A percentile compares a stretch with the other conserved stretches of the same genome.
phyloP scores from a whole-genome alignment of 192 early-diverging fungal species.

The Podila horticola region DNA sequence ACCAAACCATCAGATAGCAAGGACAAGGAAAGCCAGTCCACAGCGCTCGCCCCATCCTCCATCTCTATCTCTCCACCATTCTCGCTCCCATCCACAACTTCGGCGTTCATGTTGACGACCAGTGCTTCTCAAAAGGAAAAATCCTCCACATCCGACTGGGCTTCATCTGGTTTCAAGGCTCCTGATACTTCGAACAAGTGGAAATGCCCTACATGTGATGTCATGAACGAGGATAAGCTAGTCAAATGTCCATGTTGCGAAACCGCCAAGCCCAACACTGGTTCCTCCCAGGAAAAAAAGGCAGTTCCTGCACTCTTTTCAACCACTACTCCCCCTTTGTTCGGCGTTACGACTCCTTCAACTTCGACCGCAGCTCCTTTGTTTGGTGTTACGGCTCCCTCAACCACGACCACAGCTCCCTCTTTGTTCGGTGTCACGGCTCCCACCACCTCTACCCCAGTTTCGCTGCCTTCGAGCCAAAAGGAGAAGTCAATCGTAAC shows the following conservation, averaged over 20 bases:
- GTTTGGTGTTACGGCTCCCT: not conserved
- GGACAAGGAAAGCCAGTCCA: not conserved
- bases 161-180: constrained; percentile 8
- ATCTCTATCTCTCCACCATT: constrained; percentile 9
- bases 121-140: not conserved
- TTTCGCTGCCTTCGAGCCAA: too few species aligned
- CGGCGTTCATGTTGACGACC: not conserved
- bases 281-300: not conserved
- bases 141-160: not conserved
- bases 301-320: not conserved
- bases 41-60: not conserved
- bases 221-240: constrained; percentile 10
- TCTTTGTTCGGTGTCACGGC: not conserved
- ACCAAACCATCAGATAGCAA: not conserved
- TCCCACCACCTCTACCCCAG: too few species aligned
- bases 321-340: not conserved
- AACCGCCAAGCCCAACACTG: constrained; percentile 18
- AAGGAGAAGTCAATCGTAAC: not conserved
- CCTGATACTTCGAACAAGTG: constrained; percentile 19
- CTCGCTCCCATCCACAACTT: not conserved
- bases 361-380: not conserved
- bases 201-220: constrained; percentile 37
- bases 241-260: constrained; percentile 34
- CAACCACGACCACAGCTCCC: not conserved
- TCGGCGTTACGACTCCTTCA: not conserved